Base-by-base conservation (phyloP, 148 eudicot genomes). In the Arctostaphylos glauca region DNA sequence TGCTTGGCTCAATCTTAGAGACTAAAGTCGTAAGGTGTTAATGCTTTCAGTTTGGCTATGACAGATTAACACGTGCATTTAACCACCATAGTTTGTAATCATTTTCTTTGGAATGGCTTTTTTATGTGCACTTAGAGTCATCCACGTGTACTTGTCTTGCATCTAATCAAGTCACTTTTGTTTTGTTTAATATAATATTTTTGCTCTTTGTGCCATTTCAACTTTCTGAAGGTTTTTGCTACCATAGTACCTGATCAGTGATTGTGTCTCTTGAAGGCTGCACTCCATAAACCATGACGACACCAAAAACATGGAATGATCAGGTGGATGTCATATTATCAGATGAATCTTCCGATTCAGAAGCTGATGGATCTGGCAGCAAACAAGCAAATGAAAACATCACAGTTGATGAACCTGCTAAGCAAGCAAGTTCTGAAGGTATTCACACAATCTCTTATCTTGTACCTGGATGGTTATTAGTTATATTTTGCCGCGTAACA, bases 261-360 rank as follows among this genome's bases (percentile, higher is more conserved):
- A 41, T 31, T 84, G 58, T 46, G 21, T 72, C 38, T 71, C 16
- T 47, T 31, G 15, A 73, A 38, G 79, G 10, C 49, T 71, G 54
- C 58, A 31, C 1, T 72, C 38, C 52, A 38, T 56, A 74, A 74
- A 83, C 84, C 79, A 82, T 85, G 85, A 88, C 85, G 83, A 84
- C 72, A 86, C 48, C 89, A 54, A 31, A 76, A n/a, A 79, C 87
- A 60, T 85, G 84, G 70, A 77, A 80, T 76, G 85, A 77, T 58
- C 90, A 80, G 81, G 88, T 92, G 76, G 90, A 92, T 86, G 80
- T 90, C 41, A 81, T 92, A 81, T 89, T 91, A 82, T 87, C 90
- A 19, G 94, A 92, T 84, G 92, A 88, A 62, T 87, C 88, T 46
- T 88, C 89, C 74, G 90, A 90, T 72, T 78, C 77, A 7, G 81